Evolutionary conservation across 768 basidiomycete species (phyloP).

Genomic region (Suillus paluster): DNA sequence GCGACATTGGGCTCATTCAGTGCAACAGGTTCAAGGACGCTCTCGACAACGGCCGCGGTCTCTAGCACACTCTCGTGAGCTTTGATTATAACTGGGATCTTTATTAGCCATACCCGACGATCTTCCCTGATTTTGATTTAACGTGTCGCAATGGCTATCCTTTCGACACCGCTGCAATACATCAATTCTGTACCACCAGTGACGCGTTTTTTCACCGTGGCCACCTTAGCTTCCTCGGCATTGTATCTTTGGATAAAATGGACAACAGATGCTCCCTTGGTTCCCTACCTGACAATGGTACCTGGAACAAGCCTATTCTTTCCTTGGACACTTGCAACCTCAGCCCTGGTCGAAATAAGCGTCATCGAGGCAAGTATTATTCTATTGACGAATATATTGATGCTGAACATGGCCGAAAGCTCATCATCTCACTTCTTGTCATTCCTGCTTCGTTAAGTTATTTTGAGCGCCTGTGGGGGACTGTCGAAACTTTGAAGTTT

Average conservation of each 20-base stretch:
- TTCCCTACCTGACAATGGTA: constrained; percentile 76
- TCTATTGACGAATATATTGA: constrained; percentile 5
- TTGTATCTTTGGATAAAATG: constrained; percentile 70
- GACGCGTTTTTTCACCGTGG: constrained; percentile 71
- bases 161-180: constrained; percentile 72
- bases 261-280: constrained; percentile 47
- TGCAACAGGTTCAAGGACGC: constrained; percentile 4
- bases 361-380: constrained; percentile 73
- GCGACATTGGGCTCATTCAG: constrained; percentile 4
- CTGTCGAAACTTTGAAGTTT: constrained; percentile 84
- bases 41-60: not conserved
- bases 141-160: constrained; percentile 62
- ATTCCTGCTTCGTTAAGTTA: constrained; percentile 87
- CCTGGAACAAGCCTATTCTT: constrained; percentile 83
- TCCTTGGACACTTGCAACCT: constrained; percentile 95
- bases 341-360: constrained; percentile 83
- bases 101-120: constrained; percentile 1
- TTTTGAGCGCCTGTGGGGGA: constrained; percentile 94
- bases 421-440: constrained; percentile 73
- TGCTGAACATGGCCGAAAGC: constrained; percentile 46
- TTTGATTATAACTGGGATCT: not conserved
- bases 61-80: not conserved
- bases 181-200: constrained; percentile 77
- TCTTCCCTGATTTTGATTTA: not conserved
- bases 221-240: constrained; percentile 60